These are phyloP conservation scores for Obelidium mucronatum DNA, from an alignment of 192 early-diverging fungal genomes.

Conservation along the genomic window DNA sequence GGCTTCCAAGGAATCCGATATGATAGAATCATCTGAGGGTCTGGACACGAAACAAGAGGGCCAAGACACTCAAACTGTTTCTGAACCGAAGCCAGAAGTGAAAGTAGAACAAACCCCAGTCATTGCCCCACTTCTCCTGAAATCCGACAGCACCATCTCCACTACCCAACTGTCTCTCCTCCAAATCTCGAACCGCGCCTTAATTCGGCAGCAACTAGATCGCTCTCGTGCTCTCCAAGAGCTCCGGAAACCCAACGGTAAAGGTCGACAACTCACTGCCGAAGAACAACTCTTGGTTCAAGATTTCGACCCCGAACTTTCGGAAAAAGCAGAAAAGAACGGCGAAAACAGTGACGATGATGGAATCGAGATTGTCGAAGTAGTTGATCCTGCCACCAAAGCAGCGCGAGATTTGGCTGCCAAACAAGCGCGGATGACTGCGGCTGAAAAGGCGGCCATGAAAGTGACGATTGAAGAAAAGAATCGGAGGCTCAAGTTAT, in stretches of 20 bases:
- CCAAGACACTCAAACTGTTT: too few species aligned
- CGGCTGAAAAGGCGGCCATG: neutral
- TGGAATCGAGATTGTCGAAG: slow-evolving; percentile 26
- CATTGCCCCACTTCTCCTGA: neutral
- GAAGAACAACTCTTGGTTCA: neutral
- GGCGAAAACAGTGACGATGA: neutral
- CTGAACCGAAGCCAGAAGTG: too few species aligned
- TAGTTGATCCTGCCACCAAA: neutral
- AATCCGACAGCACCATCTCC: neutral
- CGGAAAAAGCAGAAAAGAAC: neutral
- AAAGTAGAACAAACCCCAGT: neutral
- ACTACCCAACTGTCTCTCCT: neutral
- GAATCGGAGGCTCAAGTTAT: slow-evolving; percentile 13
- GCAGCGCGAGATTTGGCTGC: neutral
- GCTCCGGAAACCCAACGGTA: neutral
- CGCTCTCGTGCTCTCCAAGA: neutral
- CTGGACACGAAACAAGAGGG: too few species aligned
- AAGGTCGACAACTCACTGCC: neutral
- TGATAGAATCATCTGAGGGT: too few species aligned
- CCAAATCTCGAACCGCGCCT: neutral
- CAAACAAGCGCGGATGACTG: neutral
- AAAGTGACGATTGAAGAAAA: slow-evolving; percentile 9
- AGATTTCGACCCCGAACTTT: neutral
- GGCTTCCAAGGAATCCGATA: too few species aligned
- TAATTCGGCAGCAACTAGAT: neutral